phyloP scores from a whole-genome alignment of 257 asterid genomes.

The Capsicum pubescens region DNA sequence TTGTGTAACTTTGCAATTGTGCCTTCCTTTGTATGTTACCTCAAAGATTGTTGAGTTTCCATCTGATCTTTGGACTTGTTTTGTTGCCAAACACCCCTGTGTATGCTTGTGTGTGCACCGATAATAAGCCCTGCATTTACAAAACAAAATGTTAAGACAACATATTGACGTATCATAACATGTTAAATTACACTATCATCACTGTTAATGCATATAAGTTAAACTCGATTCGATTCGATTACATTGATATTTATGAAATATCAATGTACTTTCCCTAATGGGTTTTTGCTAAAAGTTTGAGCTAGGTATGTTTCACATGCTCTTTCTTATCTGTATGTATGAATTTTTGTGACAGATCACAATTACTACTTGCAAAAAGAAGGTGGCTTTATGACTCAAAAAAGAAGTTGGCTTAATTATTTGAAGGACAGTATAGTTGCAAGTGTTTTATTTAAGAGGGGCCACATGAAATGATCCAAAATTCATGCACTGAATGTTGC shows the following conservation, averaged over 20 bases:
- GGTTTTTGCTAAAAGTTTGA: too few species aligned
- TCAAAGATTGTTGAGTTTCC: constrained; percentile 58
- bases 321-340: too few species aligned
- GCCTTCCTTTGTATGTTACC: constrained; percentile 70
- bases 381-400: background rate
- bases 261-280: too few species aligned
- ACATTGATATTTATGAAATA: too few species aligned
- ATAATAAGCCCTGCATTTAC: constrained; percentile 68
- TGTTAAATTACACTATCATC: background rate
- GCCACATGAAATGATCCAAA: background rate
- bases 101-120: constrained; percentile 79
- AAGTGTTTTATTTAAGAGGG: constrained; percentile 2
- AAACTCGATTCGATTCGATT: background rate
- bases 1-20: constrained; percentile 49
- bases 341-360: too few species aligned
- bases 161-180: background rate
- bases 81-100: constrained; percentile 83
- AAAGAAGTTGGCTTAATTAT: background rate
- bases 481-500: constrained; percentile 20
- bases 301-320: too few species aligned
- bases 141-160: background rate
- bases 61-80: constrained; percentile 72
- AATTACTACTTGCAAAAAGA: background rate
- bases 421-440: background rate
- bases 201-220: background rate